Conservation (phyloP, 495 filamentous ascomycete genomes). For the Staphylotrichum tortipilum region DNA sequence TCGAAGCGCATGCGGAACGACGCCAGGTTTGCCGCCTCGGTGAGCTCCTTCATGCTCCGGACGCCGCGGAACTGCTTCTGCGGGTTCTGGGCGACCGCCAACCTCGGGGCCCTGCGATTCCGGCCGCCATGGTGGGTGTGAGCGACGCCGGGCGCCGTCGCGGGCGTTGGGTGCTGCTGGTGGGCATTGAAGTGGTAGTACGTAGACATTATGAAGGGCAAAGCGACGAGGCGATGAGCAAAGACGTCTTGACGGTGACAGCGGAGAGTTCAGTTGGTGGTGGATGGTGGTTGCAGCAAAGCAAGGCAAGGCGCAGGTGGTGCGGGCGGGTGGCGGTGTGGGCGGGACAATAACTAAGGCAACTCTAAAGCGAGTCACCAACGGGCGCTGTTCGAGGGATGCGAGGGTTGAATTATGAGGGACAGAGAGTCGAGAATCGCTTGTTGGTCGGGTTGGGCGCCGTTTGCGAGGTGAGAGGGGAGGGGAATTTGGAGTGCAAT, state of each 20-base stretch:
- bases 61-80: constrained; percentile 79
- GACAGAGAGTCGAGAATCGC: background rate
- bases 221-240: constrained; percentile 5
- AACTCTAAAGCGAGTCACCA: background rate
- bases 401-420: background rate
- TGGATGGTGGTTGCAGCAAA: no score
- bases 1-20: constrained; percentile 81
- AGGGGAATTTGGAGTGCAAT: constrained; percentile 11
- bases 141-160: constrained; percentile 43
- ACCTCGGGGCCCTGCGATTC: constrained; percentile 76
- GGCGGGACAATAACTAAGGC: background rate
- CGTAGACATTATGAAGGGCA: constrained; percentile 57
- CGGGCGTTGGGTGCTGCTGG: constrained; percentile 54
- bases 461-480: background rate
- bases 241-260: constrained; percentile 17
- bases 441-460: constrained; percentile 9
- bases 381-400: background rate
- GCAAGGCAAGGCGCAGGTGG: constrained; percentile 16
- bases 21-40: constrained; percentile 62
- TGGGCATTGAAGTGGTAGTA: constrained; percentile 63
- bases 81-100: constrained; percentile 67
- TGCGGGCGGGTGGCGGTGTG: background rate
- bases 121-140: constrained; percentile 77
- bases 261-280: constrained; percentile 3
- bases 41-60: constrained; percentile 80